Conservation (phyloP, 2,329 filamentous ascomycete genomes). For the Penicillium sp. region DNA sequence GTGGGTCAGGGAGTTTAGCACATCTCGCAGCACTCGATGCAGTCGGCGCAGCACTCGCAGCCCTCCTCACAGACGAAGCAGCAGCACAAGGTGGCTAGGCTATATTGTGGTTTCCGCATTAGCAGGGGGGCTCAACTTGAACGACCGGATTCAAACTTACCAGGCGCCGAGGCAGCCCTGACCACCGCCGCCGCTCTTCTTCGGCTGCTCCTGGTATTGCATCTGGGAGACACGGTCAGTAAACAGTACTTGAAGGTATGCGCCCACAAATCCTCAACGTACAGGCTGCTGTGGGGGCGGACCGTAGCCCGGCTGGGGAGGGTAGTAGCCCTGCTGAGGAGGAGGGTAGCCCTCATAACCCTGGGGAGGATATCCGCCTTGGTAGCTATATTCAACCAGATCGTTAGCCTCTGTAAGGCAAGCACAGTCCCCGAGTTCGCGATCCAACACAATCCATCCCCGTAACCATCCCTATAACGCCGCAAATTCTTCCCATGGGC, state of each 20-base stretch:
- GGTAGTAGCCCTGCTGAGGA: slow-evolving; percentile 28
- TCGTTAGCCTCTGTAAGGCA: no score
- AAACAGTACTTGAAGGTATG: no score
- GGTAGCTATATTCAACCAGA: slow-evolving; percentile 27
- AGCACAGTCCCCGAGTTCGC: no score
- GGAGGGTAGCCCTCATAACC: neutral
- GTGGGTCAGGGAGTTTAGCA: slow-evolving; percentile 30
- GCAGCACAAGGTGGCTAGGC: slow-evolving; percentile 59
- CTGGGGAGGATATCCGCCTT: slow-evolving; percentile 23
- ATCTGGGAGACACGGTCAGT: slow-evolving; percentile 40
- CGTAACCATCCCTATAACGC: no score
- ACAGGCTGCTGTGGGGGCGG: neutral
- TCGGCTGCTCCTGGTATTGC: slow-evolving; percentile 48
- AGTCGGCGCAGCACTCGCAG: slow-evolving; percentile 64
- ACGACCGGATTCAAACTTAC: slow-evolving; percentile 32
- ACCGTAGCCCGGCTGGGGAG: slow-evolving; percentile 13
- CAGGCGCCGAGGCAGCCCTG: slow-evolving; percentile 53
- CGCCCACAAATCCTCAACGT: neutral
- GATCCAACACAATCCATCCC: no score
- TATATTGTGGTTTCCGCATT: slow-evolving; percentile 20
- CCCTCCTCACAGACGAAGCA: slow-evolving; percentile 64
- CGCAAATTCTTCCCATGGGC: no score
- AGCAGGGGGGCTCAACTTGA: slow-evolving; percentile 1
- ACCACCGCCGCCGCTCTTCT: slow-evolving; percentile 14
- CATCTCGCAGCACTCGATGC: slow-evolving; percentile 53